These are phyloP conservation scores for Alternaria sp. DNA, from an alignment of 2,329 filamentous ascomycete species.

Conservation along the genomic window DNA sequence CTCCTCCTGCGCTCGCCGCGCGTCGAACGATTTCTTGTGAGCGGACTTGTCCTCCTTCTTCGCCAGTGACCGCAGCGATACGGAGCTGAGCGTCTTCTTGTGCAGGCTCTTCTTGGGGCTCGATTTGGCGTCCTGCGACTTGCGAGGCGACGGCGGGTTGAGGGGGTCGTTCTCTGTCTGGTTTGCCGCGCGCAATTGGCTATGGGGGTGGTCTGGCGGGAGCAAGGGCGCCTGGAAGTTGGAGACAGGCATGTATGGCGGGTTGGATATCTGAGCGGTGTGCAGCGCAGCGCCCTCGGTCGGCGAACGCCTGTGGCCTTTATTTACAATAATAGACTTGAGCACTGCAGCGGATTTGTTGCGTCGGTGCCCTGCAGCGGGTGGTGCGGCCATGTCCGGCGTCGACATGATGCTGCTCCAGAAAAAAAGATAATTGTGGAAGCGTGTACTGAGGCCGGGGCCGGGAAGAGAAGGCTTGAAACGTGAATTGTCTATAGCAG, in stretches of 20 bases:
- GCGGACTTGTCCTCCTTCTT: slow-evolving; percentile 51
- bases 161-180: slow-evolving; percentile 49
- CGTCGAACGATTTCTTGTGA: slow-evolving; percentile 45
- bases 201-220: slow-evolving; percentile 61
- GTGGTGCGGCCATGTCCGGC: slow-evolving; percentile 26
- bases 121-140: slow-evolving; percentile 49
- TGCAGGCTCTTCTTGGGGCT: slow-evolving; percentile 53
- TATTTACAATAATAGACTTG: slow-evolving; percentile 59
- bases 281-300: slow-evolving; percentile 50
- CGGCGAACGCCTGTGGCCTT: slow-evolving; percentile 58
- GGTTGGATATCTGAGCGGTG: slow-evolving; percentile 15
- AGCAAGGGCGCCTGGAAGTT: slow-evolving; percentile 52
- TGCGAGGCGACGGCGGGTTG: slow-evolving; percentile 47
- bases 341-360: slow-evolving; percentile 56
- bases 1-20: slow-evolving; percentile 36
- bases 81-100: slow-evolving; percentile 63
- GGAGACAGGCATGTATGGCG: slow-evolving; percentile 37
- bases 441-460: slow-evolving; percentile 14
- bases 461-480: slow-evolving; percentile 23
- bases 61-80: slow-evolving; percentile 62
- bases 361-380: slow-evolving; percentile 45
- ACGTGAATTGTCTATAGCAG: slow-evolving; percentile 35
- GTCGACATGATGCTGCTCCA: slow-evolving; percentile 33
- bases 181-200: slow-evolving; percentile 38
- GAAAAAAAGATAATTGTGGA: slow-evolving; percentile 10